Evolutionary conservation across 306 rosid genomes (phyloP).

Genomic region (Inga leiocalycina): DNA sequence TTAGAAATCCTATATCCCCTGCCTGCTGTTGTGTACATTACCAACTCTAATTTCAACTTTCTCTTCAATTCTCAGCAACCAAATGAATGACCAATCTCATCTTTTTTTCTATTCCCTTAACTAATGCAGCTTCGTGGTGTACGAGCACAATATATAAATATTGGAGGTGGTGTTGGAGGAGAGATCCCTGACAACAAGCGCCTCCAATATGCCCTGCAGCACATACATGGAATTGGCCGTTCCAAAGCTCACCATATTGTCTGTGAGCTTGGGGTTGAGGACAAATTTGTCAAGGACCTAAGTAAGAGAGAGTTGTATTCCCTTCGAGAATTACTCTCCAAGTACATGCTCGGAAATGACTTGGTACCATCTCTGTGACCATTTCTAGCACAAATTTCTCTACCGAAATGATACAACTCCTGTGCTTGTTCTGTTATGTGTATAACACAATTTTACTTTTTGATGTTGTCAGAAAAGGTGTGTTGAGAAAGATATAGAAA

Average conservation of each 20-base stretch:
- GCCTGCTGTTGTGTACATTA: background rate
- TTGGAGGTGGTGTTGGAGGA: slow-evolving; percentile 74
- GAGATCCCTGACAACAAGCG: slow-evolving; percentile 78
- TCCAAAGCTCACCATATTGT: slow-evolving; percentile 65
- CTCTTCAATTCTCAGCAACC: background rate
- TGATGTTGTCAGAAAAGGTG: slow-evolving; percentile 41
- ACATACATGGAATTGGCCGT: slow-evolving; percentile 70
- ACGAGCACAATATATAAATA: slow-evolving; percentile 46
- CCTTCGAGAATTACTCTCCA: slow-evolving; percentile 64
- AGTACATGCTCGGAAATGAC: slow-evolving; percentile 65
- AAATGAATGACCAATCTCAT: slow-evolving; percentile 5
- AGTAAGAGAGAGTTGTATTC: slow-evolving; percentile 66
- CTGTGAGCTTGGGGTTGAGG: slow-evolving; percentile 58
- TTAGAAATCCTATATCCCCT: background rate
- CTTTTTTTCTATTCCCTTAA: background rate
- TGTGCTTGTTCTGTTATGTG: slow-evolving; percentile 22
- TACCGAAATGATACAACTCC: background rate
- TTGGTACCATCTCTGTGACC: slow-evolving; percentile 43
- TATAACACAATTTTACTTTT: slow-evolving; percentile 9
- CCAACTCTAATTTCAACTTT: background rate
- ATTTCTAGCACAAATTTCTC: background rate
- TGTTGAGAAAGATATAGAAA: slow-evolving; percentile 52
- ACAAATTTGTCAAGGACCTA: slow-evolving; percentile 69
- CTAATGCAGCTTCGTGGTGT: slow-evolving; percentile 52
- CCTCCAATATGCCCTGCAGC: slow-evolving; percentile 65